Conservation (phyloP, 306 rosid genomes). For the Medicago arabica region DNA sequence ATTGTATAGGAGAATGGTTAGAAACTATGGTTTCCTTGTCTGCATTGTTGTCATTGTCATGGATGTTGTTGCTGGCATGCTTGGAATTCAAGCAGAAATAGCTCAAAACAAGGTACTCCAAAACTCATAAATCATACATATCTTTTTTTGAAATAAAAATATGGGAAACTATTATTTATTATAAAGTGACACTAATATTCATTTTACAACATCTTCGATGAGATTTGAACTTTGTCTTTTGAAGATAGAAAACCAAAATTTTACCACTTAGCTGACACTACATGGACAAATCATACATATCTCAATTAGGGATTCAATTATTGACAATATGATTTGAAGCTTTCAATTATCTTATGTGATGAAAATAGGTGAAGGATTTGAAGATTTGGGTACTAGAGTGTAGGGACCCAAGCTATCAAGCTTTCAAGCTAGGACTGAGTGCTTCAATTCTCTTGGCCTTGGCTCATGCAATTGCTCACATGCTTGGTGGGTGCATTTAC, state of each 20-base stretch:
- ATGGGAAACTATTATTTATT: no score
- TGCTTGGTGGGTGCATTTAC: conserved; percentile 76
- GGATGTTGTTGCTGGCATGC: conserved; percentile 78
- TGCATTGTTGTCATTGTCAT: conserved; percentile 60
- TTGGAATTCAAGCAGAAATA: conserved; percentile 81
- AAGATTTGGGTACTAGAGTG: conserved; percentile 68
- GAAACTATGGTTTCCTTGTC: conserved; percentile 59
- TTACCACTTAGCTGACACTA: background rate
- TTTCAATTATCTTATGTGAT: no score
- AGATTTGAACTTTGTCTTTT: background rate
- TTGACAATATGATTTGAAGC: background rate
- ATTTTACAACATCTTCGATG: no score
- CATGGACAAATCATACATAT: background rate
- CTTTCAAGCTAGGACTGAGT: conserved; percentile 76
- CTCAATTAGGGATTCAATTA: background rate
- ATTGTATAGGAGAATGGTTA: conserved; percentile 54
- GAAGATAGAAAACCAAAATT: no score
- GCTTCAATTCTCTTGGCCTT: conserved; percentile 64
- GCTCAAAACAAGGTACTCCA: conserved; percentile 78
- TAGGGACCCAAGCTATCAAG: conserved; percentile 69
- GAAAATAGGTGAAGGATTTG: conserved; percentile 64
- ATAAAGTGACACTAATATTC: background rate
- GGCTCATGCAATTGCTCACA: conserved; percentile 66
- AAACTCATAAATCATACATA: background rate
- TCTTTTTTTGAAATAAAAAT: background rate